Base-by-base conservation (phyloP, 768 basidiomycete genomes). In the Fomitopsis serialis region DNA sequence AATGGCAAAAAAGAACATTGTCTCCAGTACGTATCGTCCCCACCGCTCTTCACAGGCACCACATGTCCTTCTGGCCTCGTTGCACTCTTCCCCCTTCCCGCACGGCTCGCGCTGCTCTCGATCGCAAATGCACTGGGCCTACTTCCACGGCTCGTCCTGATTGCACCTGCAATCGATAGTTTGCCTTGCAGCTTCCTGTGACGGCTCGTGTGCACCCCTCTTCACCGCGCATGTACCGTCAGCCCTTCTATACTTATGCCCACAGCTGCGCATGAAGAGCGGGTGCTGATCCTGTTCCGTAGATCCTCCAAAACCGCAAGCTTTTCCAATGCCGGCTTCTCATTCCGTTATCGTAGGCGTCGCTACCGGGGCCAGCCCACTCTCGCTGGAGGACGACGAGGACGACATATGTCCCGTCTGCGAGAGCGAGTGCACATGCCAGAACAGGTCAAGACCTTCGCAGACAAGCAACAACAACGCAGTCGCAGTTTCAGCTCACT, bases 321-420 rank as follows among this genome's bases (percentile, higher is more conserved):
- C 80, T 77, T 69, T 77, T 73, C 57, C 76, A 74, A 82, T 86
- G 84, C 74, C 83, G 76, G 71, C 75, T 81, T 71, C 82, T 81
- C 77, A 80, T 76, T 71, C 80, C 74, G 74, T 81, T 83, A 84
- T 82, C 75, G 72, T 78, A 74, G 79, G 68, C 74, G 63, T 62
- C 67, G 72, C 65, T 70, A 57, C 60, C 58, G 57, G 56, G 36
- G 50, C 54, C 11, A 48, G 47, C 53, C 50, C 34, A 32, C 54
- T 46, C 12, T 54, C 60, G 29, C 56, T 51, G 32, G 58, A 63
- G 34, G 58, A 60, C 55, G 74, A 78, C 70, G 81, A 83, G 73
- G 85, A 87, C 70, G 85, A 90, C 68, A 89, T 92, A 53, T 92
- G 89, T 69, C 89, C 89, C 8, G 88, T 92, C 58, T 92, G 89